Base-by-base conservation (phyloP, 2,329 filamentous ascomycete species). In the Aspergillus luchuensis region DNA sequence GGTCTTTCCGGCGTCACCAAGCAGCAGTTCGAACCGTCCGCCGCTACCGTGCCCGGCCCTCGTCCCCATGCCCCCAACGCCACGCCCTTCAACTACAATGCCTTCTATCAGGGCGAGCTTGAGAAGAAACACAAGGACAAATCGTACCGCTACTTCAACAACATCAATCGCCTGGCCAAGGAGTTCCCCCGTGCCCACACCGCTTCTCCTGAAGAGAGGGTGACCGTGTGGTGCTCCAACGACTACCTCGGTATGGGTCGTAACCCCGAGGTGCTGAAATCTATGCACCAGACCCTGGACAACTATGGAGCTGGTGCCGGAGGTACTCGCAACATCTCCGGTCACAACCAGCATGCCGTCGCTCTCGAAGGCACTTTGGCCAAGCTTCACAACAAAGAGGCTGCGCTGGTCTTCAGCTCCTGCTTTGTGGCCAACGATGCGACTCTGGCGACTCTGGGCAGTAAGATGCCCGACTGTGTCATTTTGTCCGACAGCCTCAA, bases 91-190 rank as follows among this genome's bases (percentile, higher is more conserved):
- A 85, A 98, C 78, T 99, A 99, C 73, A 88, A 97, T 71, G 86
- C 78, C 50, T 99, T 97, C 79, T 99, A 98, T 80, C 81, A 89
- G 66, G 82, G 82, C 63, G 94, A 99, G 78, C 80, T 99, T 68
- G 92, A 97, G 71, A 98, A 97, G 86, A 99, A 99, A 83, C 95
- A 97, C 85, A 93, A 96, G 84, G 95, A 99, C 85, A 98, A 97
- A 82, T 97, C 93, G 56, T 99, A 99, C 82, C 91, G 95, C 74
- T 98, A 98, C 83, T 99, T 99, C 84, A 99, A 99, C 85, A 99
- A 99, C 83, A 99, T 99, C 87, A 99, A 99, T 75, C 92, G 95
- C 38, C 85, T 99, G 63, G 95, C 95, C 67, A 91, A 95, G 80
- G 92, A 98, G 66, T 99, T 99, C 65, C 95, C 95, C 30, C 91